Base-by-base conservation (phyloP, 306 rosid species). In the Trifolium subterraneum region DNA sequence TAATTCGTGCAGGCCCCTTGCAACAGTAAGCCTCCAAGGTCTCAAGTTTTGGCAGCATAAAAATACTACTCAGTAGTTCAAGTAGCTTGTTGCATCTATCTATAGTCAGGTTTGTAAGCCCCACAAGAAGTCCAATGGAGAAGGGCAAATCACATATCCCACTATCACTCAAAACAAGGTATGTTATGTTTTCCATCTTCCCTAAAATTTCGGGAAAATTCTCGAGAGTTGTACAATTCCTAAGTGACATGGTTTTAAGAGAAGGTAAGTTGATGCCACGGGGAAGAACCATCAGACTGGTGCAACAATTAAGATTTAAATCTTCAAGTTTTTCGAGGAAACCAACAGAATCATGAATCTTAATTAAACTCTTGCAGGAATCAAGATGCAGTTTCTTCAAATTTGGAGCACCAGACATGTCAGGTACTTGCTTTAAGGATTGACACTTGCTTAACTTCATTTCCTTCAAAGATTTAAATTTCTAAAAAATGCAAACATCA, bases 281-380 rank as follows among this genome's bases (percentile, higher is more conserved):
- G 14, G 76, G 70, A 60, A 77, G 67, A 39, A 38, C 15, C 29
- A 0, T 25, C 3, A 69, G 80, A 1, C 39, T n/a, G 6, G 52
- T 22, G 23, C 82, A 78, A 22, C 23, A 0, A 8, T 5, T 0
- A 16, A 56, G 64, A 35, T 10, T 50, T 15, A 74, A 5, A 18
- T 13, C 2, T 33, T 47, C 59, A 55, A 67, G 67, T 58, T 54
- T 66, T 6, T 15, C 1, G 16, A 66, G 73, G n/a, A 66, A 14
- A 10, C 79, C 73, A 54, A 75, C 6, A 1, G 59, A 75, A 55
- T 75, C 73, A 38, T 66, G 58, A 76, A 76, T 68, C 20, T 67
- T n/a, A 42, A 56, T 52, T 19, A 76, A 42, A 20, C 47, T 77
- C 29, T 33, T 33, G 4, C 81, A 67, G 5, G 6, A 2, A 41